Conservation (phyloP, 495 filamentous ascomycete genomes). For the Penicillium dipodomyicola region DNA sequence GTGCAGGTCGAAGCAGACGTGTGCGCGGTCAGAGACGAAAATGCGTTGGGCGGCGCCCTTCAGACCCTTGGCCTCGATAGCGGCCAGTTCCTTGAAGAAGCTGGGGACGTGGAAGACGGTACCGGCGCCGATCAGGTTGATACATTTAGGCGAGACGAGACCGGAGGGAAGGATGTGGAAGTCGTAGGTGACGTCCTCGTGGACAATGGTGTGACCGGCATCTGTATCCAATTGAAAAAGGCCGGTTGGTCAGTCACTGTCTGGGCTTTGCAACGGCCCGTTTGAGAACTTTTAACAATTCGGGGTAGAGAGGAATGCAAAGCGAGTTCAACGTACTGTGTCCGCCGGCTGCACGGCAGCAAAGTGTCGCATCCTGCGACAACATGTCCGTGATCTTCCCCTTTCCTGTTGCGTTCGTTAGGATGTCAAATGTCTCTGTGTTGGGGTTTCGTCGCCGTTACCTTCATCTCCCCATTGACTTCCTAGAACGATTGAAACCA, state of each 20-base stretch:
- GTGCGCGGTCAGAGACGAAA: constrained; percentile 76
- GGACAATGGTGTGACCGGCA: constrained; percentile 59
- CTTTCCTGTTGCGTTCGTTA: constrained; percentile 47
- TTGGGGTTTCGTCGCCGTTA: constrained; percentile 15
- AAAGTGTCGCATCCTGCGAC: constrained; percentile 55
- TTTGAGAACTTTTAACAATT: neutral
- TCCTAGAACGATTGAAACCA: constrained; percentile 63
- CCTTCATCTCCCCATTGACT: constrained; percentile 71
- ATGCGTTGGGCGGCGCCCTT: constrained; percentile 62
- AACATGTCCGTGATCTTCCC: constrained; percentile 72
- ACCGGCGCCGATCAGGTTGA: constrained; percentile 84
- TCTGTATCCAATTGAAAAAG: constrained; percentile 26
- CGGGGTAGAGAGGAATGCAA: neutral
- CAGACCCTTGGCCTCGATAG: constrained; percentile 70
- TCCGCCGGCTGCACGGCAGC: constrained; percentile 62
- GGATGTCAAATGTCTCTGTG: neutral
- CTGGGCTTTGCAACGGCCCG: constrained; percentile 11
- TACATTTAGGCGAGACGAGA: constrained; percentile 70
- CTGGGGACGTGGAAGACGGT: constrained; percentile 80
- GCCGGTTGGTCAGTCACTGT: constrained; percentile 13
- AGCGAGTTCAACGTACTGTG: constrained; percentile 52
- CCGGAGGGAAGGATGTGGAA: constrained; percentile 75
- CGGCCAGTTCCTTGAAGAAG: constrained; percentile 83
- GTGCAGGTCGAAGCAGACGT: constrained; percentile 83
- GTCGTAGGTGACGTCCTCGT: constrained; percentile 59